Base-by-base conservation (phyloP, 345 rosid genomes). In the Adansonia digitata region DNA sequence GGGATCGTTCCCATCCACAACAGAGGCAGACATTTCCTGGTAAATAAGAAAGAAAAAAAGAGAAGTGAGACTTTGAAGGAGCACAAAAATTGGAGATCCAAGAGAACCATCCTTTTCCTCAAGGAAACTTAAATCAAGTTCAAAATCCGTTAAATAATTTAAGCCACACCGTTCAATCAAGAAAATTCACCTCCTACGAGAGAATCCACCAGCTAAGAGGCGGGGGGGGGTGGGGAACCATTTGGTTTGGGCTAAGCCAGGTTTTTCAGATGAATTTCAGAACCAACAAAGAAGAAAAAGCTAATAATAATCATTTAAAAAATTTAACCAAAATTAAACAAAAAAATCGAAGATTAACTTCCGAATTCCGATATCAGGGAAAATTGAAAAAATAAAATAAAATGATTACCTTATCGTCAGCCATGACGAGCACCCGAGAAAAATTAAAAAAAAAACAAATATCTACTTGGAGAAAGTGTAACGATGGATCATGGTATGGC, bases 11-110 rank as follows among this genome's bases (percentile, higher is more conserved):
- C 86, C 86, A 63, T 89, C 87, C 71, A 83, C 91, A 48, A 86
- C 94, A 69, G 90, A 82, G 14, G 90, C 88, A 10, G 90, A 61
- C 90, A 90, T 86, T 80, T 89, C 95, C 97, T 92, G 83, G 60
- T 77, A 82, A 80, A 73, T 15, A 43, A 31, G 18, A 46, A 53
- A 13, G 11, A 37, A 51, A 10, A 31, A 4, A 34, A 70, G 17
- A 11, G 5, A 70, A 70, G 17, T 20, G 5, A 70, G 24, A 29
- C 61, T 48, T 24, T 5, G 12, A 53, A 73, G 40, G n/a, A 53
- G 27, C 17, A 37, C 35, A 59, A 17, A n/a, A 74, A 49, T 0
- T 14, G 22, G 34, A 66, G 42, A 39, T 39, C 29, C 40, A 43
- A 12, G 12, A 35, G 68, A 48, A 69, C 65, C 5, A 55, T 27